Evolutionary conservation across 768 basidiomycete species (phyloP).

Genomic region (Pleurotus sapidus): DNA sequence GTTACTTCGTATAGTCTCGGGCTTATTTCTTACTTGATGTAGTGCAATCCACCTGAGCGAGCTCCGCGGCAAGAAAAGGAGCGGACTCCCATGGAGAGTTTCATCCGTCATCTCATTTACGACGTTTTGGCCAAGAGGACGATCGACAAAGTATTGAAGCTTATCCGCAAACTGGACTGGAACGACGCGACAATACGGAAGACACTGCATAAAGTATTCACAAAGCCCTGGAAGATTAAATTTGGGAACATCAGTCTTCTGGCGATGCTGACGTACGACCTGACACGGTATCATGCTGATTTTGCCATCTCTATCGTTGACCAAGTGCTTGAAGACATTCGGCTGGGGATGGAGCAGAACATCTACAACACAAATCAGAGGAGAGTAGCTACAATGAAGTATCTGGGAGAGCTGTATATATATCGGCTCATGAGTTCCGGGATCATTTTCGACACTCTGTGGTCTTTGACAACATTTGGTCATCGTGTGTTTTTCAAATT

Average conservation of each 20-base stretch:
- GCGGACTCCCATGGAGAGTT: conserved; percentile 84
- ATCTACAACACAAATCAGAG: conserved; percentile 94
- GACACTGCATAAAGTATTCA: conserved; percentile 84
- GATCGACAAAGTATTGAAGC: conserved; percentile 92
- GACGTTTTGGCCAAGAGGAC: conserved; percentile 92
- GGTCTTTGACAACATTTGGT: conserved; percentile 93
- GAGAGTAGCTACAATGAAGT: conserved; percentile 88
- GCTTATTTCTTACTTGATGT: neutral
- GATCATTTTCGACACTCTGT: conserved; percentile 90
- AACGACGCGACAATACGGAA: conserved; percentile 64
- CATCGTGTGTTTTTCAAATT: conserved; percentile 67
- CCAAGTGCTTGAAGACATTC: conserved; percentile 91
- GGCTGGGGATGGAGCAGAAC: conserved; percentile 90
- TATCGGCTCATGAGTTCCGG: conserved; percentile 88
- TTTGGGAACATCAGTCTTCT: conserved; percentile 85
- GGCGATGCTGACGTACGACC: conserved; percentile 93
- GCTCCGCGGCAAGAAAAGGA: conserved; percentile 83
- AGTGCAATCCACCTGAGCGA: conserved; percentile 98
- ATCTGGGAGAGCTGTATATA: conserved; percentile 96
- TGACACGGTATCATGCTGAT: conserved; percentile 88
- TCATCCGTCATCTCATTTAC: conserved; percentile 92
- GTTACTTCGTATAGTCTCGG: conserved; percentile 4
- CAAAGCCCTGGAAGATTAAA: conserved; percentile 98
- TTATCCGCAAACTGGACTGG: conserved; percentile 95
- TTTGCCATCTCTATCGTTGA: conserved; percentile 90